Base-by-base conservation (phyloP, 2,329 filamentous ascomycete species). In the Sarocladium strictum region DNA sequence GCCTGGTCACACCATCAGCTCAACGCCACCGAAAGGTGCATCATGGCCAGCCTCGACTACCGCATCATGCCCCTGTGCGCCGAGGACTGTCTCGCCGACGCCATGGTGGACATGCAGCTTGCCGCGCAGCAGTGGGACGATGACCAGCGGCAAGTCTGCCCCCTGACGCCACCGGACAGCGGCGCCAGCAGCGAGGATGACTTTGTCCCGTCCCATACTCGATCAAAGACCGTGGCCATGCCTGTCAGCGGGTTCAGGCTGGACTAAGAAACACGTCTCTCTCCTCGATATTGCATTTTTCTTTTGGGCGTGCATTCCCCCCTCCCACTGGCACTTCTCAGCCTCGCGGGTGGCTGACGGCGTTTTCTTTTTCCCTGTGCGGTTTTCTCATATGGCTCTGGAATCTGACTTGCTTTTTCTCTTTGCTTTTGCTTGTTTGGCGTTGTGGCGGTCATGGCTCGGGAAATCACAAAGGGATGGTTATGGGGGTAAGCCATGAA, bases 21-120 rank as follows among this genome's bases (percentile, higher is more conserved):
- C 61, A 85, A 85, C 60, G 76, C 76, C 51, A 86, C 84, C 1
- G 83, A 87, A 67, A 73, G 80, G 47, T 80, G 76, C 66, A 78
- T 87, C 60, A 80, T 86, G 74, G 80, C 85, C 70, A 82, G 77
- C 64, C 72, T 87, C 47, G 74, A 76, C 58, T 87, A 85, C 67
- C 76, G 82, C 54, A 79, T 87, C 63, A 67, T 86, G 66, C 81
- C 81, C 6, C 71, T 87, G 10, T 83, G 76, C 66, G 73, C 81
- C 50, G 74, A 77, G 2, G 74, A 75, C 33, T 75, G 81, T 57
- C 76, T 87, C 58, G 72, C 75, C 35, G 79, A 83, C 58, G 83
- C 83, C 11, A 72, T 83, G 64, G 76, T 78, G 54, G 83, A 86
- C 62, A 87, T 87, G 80, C 77, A 81, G 64, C 76, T 83, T 47